A percentile compares a stretch with the other conserved stretches of the same genome.
Conservation (phyloP, 2,329 filamentous ascomycete genomes). For the Paecilomyces niveus region DNA sequence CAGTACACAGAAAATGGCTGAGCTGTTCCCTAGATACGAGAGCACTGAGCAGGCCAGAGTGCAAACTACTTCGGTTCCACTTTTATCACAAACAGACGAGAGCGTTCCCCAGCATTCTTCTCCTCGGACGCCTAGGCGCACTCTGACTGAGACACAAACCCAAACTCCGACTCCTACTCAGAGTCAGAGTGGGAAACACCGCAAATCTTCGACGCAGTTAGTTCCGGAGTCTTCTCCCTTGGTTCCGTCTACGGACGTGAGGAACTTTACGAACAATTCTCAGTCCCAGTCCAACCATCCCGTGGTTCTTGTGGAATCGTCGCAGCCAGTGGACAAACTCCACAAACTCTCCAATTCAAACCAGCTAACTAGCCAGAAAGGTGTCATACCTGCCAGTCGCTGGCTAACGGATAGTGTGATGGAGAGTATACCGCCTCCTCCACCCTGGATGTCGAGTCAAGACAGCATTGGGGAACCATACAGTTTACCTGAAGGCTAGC, state of each 20-base stretch:
- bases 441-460: conserved; percentile 31
- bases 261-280: conserved; percentile 7
- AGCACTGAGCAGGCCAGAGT: conserved; percentile 10
- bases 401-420: conserved; percentile 36
- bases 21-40: conserved; percentile 28
- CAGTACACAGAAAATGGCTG: conserved; percentile 29
- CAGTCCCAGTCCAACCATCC: conserved; percentile 16
- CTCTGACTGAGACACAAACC: conserved; percentile 7
- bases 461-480: conserved; percentile 33
- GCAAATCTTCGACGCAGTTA: conserved; percentile 22
- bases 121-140: conserved; percentile 1
- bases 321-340: conserved; percentile 26
- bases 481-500: conserved; percentile 17
- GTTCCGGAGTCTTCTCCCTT: conserved; percentile 35
- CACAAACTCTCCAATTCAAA: conserved; percentile 2
- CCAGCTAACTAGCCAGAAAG: conserved; percentile 3
- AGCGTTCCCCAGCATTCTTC: conserved; percentile 2
- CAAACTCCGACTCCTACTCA: conserved; percentile 16
- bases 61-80: conserved; percentile 4
- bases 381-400: conserved; percentile 26
- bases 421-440: conserved; percentile 36
- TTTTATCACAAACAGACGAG: conserved; percentile 4
- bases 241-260: conserved; percentile 10
- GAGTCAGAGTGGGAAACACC: conserved; percentile 12
- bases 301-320: conserved; percentile 35